Evolutionary conservation across 495 filamentous ascomycete genomes (phyloP), one percentile per base, ranked within the genome.

Genomic region (Daldinia grandis): DNA sequence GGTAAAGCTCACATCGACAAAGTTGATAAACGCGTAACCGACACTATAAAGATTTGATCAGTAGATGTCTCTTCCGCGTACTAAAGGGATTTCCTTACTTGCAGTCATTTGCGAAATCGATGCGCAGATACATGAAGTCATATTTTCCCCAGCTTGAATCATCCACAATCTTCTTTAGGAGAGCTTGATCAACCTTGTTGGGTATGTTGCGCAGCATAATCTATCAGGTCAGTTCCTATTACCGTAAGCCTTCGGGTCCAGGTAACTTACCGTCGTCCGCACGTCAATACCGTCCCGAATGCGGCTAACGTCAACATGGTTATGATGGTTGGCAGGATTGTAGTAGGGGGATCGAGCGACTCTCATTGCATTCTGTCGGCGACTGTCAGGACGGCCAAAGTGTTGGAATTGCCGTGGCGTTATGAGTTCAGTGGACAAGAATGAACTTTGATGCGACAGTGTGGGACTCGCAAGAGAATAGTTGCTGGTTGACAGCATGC

Each of bases 1-100:
- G 47, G 24, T n/a, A 15, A 15, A 4, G 82, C 88, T 86, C 74
- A 94, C 90, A 77, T 93, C 88, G 50, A 87, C 87, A 74, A 99
- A 97, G 76, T 99, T 98, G 79, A 99, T 92, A 81, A 99, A 99
- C 0, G 94, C 95, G 83, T 99, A 99, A 63, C 95, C 95, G 63
- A 99, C 95, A 79, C 94, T 98, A 68, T 98, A 68, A 15, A 67
- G 21, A 58, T 71, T 68, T 44, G 51, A 59, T 81, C 76, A 83
- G 71, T 79, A 71, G 6, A 2, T 62, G 37, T n/a, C 24, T 30
- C 14, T 24, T 73, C 19, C 66, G 51, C 1, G 12, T 38, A 12
- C 3, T 1, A 10, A 27, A n/a, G 21, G 21, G 56, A 47, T 51
- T 24, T 51, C 83, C 90, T 78, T 81, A 94, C 92, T 95, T 96